Percentiles rank a stretch among this genome's conserved stretches.
phyloP scores from a whole-genome alignment of 1,139 yeast genomes.

The Yamadazyma siamensis region DNA sequence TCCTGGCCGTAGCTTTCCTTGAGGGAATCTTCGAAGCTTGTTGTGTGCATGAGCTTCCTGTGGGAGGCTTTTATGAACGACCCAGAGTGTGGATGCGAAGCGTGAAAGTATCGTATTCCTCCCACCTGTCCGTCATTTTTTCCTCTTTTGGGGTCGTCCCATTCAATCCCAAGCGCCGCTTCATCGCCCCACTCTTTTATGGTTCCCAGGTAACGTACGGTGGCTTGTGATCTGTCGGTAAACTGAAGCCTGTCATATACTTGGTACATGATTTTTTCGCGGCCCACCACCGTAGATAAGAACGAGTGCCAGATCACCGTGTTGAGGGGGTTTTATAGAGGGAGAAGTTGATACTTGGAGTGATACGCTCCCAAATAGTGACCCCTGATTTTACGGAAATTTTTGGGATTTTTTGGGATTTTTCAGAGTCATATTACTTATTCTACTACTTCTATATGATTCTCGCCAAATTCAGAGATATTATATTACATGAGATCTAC shows the following conservation, averaged over 20 bases:
- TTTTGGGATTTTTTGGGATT: no score
- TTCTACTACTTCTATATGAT: no score
- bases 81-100: constrained; percentile 39
- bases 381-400: no score
- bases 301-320: no score
- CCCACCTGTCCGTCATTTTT: constrained; percentile 74
- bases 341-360: no score
- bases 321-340: no score
- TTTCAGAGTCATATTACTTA: no score
- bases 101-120: constrained; percentile 58
- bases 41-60: constrained; percentile 24
- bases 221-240: constrained; percentile 49
- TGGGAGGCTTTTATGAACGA: constrained; percentile 58
- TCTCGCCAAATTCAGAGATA: no score
- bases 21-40: constrained; percentile 49
- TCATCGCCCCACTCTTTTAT: constrained; percentile 59
- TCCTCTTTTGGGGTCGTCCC: constrained; percentile 75
- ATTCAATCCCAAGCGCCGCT: constrained; percentile 73
- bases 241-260: constrained; percentile 39
- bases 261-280: constrained; percentile 2
- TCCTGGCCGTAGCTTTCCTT: constrained; percentile 42
- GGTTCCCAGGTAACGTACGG: constrained; percentile 59
- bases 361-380: no score
- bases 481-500: no score
- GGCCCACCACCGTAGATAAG: no score